Evolutionary conservation across 1,284 basidiomycete genomes (phyloP).

Genomic region (Mycena sp.): DNA sequence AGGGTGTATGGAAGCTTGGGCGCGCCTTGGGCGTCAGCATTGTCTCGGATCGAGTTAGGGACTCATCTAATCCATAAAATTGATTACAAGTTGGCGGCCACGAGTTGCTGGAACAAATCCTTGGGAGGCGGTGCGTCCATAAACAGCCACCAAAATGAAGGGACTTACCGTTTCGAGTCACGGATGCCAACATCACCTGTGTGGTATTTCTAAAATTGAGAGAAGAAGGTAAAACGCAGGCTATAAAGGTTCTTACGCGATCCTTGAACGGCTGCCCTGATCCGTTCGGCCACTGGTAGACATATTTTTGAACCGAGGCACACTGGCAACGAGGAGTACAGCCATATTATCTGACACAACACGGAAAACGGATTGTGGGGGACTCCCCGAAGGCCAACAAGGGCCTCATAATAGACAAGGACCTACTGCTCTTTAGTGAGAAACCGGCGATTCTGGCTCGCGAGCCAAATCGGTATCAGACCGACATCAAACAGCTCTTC

Average conservation of each 20-base stretch:
- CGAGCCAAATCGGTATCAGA: not conserved
- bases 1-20: slow-evolving; percentile 13
- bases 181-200: not conserved
- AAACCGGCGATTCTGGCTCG: not conserved
- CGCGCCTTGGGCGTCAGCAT: not conserved
- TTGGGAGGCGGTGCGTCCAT: slow-evolving; percentile 15
- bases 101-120: slow-evolving; percentile 14
- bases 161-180: not conserved
- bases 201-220: not conserved
- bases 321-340: slow-evolving; percentile 8
- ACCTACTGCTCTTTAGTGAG: slow-evolving; percentile 20
- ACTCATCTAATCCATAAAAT: slow-evolving; percentile 13
- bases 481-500: not conserved
- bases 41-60: slow-evolving; percentile 9
- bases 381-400: not conserved
- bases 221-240: not conserved
- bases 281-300: slow-evolving; percentile 1
- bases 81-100: slow-evolving; percentile 19
- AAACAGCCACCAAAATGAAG: slow-evolving; percentile 11
- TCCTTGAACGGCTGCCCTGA: slow-evolving; percentile 11
- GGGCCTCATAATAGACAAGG: not conserved
- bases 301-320: not conserved
- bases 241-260: slow-evolving; percentile 5
- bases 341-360: not conserved
- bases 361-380: not conserved